Evolutionary conservation across 2,329 filamentous ascomycete species (phyloP), one percentile per base, ranked within the genome.

Genomic region (Fusarium hostae): DNA sequence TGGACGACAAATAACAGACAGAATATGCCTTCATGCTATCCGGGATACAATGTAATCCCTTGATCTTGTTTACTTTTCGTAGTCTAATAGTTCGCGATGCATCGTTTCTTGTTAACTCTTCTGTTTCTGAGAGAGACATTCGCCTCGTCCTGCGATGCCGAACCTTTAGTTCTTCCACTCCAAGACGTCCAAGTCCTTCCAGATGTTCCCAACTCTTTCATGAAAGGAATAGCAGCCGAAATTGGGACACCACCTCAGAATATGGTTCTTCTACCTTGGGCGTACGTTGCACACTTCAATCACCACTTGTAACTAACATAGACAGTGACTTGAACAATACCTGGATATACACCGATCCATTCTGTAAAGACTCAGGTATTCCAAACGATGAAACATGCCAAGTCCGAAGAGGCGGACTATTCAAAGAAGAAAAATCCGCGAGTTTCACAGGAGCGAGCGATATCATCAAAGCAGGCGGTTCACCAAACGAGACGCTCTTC

Each of bases 251-350:
- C 78, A 0, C 32, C 66, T 6, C 78, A 81, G 20, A 55, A 72
- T 28, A 58, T 81, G 15, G 72, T 80, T 2, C 41, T 81, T 32
- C 35, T 80, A 3, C 78, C 78, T 20, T 81, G 78, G 78, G 64
- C 75, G 78, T 80, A 71, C 10, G 79, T 75, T 16, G n/a, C 3
- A 18, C 15, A 13, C 22, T 18, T 32, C 12, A 30, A 22, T 6
- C 6, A 11, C 2, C 16, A 3, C 5, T 16, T 4, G 4, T 9
- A 32, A 20, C 57, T 75, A 44, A 73, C 44, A 9, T 2, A 3
- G 3, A 18, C 55, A 81, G 79, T 4, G 79, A 82, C 15, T 58
- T 82, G 20, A 82, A 81, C 30, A 81, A 81, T 10, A 81, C 79
- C 2, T 80, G 74, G 69, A 75, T 80, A 32, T 81, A 81, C 66